These are phyloP conservation scores for Debaryomyces udenii DNA, from an alignment of 1,139 yeast species.

Conservation along the genomic window DNA sequence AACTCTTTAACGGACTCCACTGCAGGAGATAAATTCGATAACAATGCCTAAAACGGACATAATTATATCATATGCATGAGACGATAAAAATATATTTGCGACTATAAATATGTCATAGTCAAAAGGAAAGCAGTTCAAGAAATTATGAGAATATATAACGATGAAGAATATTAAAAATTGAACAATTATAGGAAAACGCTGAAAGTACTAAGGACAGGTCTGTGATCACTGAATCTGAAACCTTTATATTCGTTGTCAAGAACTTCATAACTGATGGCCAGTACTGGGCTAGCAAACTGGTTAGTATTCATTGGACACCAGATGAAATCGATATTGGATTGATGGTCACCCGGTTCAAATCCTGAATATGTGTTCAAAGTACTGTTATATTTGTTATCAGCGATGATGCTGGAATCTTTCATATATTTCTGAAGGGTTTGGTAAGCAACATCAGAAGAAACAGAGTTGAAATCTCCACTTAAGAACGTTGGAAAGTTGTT, in stretches of 20 bases:
- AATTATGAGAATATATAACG: not conserved
- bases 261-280: constrained; percentile 37
- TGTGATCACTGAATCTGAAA: constrained; percentile 45
- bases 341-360: constrained; percentile 30
- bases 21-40: not conserved
- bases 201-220: constrained; percentile 42
- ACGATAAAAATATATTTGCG: no score
- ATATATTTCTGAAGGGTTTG: constrained; percentile 28
- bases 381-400: constrained; percentile 26
- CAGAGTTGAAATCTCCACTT: constrained; percentile 46
- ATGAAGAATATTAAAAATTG: not conserved
- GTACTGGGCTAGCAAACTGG: constrained; percentile 10
- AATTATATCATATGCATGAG: no score
- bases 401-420: constrained; percentile 24
- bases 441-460: constrained; percentile 33
- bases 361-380: constrained; percentile 44
- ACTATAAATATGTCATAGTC: no score
- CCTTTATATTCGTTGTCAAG: constrained; percentile 30
- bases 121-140: not conserved
- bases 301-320: constrained; percentile 29
- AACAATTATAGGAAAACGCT: constrained; percentile 13
- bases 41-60: no score
- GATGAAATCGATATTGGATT: constrained; percentile 29
- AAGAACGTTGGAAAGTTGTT: constrained; percentile 37
- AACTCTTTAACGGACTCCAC: no score